These are phyloP conservation scores for Gryganskiella cystojenkinii DNA, from an alignment of 192 early-diverging fungal species.

Conservation along the genomic window DNA sequence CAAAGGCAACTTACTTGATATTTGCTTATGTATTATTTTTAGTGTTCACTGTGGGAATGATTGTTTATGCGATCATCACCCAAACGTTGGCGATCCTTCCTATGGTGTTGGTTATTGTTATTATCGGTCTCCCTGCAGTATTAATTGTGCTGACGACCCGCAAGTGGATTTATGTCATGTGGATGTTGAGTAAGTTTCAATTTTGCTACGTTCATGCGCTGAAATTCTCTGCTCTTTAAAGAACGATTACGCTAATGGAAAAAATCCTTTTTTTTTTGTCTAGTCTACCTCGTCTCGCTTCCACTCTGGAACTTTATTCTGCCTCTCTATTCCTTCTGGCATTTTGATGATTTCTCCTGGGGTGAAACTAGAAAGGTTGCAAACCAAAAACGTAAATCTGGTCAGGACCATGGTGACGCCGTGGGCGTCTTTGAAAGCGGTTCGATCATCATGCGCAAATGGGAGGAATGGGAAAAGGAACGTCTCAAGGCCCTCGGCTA, in stretches of 20 bases:
- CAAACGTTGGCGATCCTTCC: constrained; percentile 63
- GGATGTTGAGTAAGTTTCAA: constrained; percentile 65
- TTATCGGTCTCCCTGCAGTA: constrained; percentile 77
- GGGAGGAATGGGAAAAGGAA: constrained; percentile 69
- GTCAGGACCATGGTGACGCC: constrained; percentile 73
- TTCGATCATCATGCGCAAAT: constrained; percentile 62
- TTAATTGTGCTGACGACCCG: constrained; percentile 79
- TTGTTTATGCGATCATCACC: constrained; percentile 56
- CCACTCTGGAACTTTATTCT: constrained; percentile 96
- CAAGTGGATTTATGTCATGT: constrained; percentile 78
- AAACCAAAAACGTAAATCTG: constrained; percentile 73
- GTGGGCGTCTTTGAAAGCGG: constrained; percentile 82
- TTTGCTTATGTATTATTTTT: constrained; percentile 7
- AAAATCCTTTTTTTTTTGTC: constrained; percentile 55
- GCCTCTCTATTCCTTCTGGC: constrained; percentile 93
- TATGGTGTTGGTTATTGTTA: constrained; percentile 68
- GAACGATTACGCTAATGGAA: not conserved
- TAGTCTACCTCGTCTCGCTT: constrained; percentile 81
- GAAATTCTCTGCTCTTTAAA: not conserved
- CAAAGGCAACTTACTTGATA: not conserved
- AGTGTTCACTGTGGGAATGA: constrained; percentile 63
- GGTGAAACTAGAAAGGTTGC: constrained; percentile 81
- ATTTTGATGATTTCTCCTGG: constrained; percentile 94
- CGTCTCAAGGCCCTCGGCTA: constrained; percentile 54
- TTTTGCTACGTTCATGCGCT: no score